Percentiles rank a stretch among this genome's conserved stretches.
Conservation (phyloP, 2,329 filamentous ascomycete genomes). For the Metarhizium brunneum region DNA sequence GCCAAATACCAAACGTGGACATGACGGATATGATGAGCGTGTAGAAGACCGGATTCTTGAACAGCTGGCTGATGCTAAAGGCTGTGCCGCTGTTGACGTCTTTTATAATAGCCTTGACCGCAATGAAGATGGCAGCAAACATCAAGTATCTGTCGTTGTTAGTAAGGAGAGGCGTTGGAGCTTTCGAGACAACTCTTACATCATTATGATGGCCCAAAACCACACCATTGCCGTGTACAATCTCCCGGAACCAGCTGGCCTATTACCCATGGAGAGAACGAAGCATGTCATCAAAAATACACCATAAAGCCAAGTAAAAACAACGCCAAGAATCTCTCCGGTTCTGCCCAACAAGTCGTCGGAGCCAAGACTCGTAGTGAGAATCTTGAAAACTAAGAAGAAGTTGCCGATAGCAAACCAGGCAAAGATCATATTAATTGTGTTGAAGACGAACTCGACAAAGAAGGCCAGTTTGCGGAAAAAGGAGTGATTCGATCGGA, state of each 20-base stretch:
- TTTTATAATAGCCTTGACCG: constrained; percentile 71
- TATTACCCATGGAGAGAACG: constrained; percentile 86
- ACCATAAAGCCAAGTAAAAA: constrained; percentile 95
- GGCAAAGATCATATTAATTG: constrained; percentile 93
- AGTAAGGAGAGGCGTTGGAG: background rate
- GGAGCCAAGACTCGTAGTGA: constrained; percentile 76
- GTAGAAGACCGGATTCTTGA: constrained; percentile 84
- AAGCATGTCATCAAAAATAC: constrained; percentile 90
- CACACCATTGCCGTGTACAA: constrained; percentile 97
- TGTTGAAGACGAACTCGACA: constrained; percentile 90
- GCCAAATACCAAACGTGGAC: constrained; percentile 89
- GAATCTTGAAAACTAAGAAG: constrained; percentile 96
- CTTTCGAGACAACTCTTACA: constrained; percentile 43
- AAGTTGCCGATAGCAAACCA: constrained; percentile 99
- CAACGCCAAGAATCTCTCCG: constrained; percentile 72
- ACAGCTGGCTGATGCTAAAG: constrained; percentile 65
- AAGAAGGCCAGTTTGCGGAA: constrained; percentile 83
- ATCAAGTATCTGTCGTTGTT: constrained; percentile 59
- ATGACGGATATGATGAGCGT: constrained; percentile 86
- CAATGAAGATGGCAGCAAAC: constrained; percentile 92
- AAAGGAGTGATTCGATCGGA: constrained; percentile 82
- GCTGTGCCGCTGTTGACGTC: constrained; percentile 51
- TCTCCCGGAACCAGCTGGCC: constrained; percentile 85
- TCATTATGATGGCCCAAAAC: constrained; percentile 95
- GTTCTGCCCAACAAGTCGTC: constrained; percentile 60